Conservation (phyloP, 306 rosid species). For the Echinosophora koreensis region DNA sequence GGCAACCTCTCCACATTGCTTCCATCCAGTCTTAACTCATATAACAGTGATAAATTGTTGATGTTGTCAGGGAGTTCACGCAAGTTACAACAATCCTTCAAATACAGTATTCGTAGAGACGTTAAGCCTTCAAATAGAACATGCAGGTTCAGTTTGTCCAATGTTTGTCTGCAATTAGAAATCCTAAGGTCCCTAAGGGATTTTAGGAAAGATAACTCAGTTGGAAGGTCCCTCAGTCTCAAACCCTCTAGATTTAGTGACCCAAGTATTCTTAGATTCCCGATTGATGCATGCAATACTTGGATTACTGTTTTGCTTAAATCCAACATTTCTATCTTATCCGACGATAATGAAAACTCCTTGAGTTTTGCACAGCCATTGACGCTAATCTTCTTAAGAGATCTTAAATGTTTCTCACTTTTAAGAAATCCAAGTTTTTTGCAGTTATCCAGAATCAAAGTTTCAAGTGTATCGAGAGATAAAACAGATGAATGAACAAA, state of each 20-base stretch:
- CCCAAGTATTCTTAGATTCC: background rate
- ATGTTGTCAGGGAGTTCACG: conserved; percentile 25
- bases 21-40: background rate
- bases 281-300: background rate
- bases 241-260: background rate
- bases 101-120: accelerated
- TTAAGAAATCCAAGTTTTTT: background rate
- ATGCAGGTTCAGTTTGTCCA: background rate
- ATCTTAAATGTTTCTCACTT: background rate
- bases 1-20: conserved; percentile 5
- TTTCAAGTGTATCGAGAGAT: background rate
- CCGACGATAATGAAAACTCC: background rate
- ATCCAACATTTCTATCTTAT: too few species aligned
- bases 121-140: background rate
- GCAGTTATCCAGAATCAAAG: background rate
- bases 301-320: background rate
- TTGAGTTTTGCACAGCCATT: background rate
- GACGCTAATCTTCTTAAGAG: background rate
- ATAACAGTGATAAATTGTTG: background rate
- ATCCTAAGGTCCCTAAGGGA: background rate
- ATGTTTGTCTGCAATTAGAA: background rate
- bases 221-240: background rate
- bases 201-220: background rate
- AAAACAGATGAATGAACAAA: background rate
- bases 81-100: background rate